Conservation (phyloP, 768 basidiomycete species). For the Mycena sanguinolenta region DNA sequence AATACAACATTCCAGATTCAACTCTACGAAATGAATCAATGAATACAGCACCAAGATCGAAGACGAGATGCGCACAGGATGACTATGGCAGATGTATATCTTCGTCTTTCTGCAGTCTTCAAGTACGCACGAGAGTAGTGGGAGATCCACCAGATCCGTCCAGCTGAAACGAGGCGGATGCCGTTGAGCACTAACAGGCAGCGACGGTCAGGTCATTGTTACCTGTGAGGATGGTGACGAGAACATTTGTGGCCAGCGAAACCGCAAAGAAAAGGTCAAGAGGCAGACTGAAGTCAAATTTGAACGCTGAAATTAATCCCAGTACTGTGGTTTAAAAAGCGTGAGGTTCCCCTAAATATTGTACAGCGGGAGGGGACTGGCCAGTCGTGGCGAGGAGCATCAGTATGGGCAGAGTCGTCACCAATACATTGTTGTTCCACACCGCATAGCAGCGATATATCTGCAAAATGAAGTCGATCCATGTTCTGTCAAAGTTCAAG, state of each 20-base stretch:
- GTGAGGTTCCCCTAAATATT: too few species aligned
- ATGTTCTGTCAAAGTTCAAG: background rate
- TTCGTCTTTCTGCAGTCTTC: constrained; percentile 39
- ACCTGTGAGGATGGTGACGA: constrained; percentile 49
- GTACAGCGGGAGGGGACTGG: constrained; percentile 19
- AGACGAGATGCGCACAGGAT: constrained; percentile 42
- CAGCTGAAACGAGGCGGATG: constrained; percentile 39
- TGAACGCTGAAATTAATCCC: constrained; percentile 25
- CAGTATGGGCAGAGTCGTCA: constrained; percentile 44
- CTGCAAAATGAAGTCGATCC: constrained; percentile 29
- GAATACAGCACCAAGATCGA: background rate
- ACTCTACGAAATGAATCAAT: background rate
- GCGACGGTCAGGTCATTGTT: background rate
- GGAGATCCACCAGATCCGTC: constrained; percentile 49
- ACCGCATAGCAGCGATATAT: constrained; percentile 51
- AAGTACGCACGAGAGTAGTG: constrained; percentile 43
- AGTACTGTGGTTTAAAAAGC: background rate
- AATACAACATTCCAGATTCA: constrained; percentile 4
- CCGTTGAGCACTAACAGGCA: background rate
- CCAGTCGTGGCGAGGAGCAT: constrained; percentile 43
- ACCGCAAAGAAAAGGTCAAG: constrained; percentile 45
- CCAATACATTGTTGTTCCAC: constrained; percentile 47
- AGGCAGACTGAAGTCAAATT: constrained; percentile 42
- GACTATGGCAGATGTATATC: constrained; percentile 45
- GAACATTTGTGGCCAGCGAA: constrained; percentile 45